A percentile compares a stretch with the other conserved stretches of the same genome.
These are phyloP conservation scores for Marchantia paleacea DNA, from an alignment of 225 moss, liverwort and hornwort species.

Conservation along the genomic window DNA sequence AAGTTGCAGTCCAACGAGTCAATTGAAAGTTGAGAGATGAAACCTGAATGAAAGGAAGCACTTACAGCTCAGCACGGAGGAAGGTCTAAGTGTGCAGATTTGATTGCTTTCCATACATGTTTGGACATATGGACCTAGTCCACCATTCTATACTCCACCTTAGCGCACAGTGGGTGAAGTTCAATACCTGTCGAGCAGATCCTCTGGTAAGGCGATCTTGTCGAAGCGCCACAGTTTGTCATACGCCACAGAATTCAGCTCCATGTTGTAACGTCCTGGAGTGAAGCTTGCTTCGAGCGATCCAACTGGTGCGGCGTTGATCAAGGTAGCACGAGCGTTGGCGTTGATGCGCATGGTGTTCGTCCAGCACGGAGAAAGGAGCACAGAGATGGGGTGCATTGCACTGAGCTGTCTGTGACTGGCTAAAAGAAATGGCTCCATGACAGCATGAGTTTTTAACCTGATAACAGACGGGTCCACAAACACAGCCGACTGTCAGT, in stretches of 20 bases:
- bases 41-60: not conserved
- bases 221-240: not conserved
- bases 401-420: not conserved
- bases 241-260: not conserved
- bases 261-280: not conserved
- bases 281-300: not conserved
- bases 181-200: not conserved
- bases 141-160: too few species aligned
- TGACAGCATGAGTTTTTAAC: slow-evolving; percentile 1
- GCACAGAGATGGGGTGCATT: slow-evolving; percentile 1
- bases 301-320: not conserved
- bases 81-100: not conserved
- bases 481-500: not conserved
- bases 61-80: not conserved
- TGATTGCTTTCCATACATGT: too few species aligned
- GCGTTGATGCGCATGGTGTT: slow-evolving; percentile 6
- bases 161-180: too few species aligned
- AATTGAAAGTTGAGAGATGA: too few species aligned
- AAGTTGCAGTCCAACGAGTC: too few species aligned
- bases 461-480: slow-evolving; percentile 18
- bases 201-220: not conserved
- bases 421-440: slow-evolving; percentile 2
- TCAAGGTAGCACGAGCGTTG: not conserved
- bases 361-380: not conserved
- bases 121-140: too few species aligned